Evolutionary conservation across 345 rosid species (phyloP).

Genomic region (Acer saccharum): DNA sequence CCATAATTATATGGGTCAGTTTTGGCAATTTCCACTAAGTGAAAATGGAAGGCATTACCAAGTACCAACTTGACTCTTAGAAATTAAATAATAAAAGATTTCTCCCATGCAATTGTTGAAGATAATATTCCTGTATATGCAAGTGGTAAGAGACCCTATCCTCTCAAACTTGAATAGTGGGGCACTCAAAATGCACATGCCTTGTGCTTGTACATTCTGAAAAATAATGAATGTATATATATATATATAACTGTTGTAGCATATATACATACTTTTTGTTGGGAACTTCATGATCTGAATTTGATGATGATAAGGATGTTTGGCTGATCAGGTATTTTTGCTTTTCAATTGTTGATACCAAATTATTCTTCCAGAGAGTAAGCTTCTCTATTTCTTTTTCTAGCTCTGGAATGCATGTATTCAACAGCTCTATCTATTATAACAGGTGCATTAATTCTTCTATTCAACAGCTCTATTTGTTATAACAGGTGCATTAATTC

Average conservation of each 20-base stretch:
- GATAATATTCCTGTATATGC: constrained; percentile 19
- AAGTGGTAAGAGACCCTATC: constrained; percentile 26
- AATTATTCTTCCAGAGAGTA: constrained; percentile 27
- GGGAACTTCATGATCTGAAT: not conserved
- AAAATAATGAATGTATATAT: too few relatives aligned
- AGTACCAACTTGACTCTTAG: too few relatives aligned
- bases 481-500: constrained; percentile 26
- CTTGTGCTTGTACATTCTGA: too few relatives aligned
- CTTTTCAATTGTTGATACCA: constrained; percentile 13
- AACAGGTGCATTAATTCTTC: constrained; percentile 24
- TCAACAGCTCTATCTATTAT: constrained; percentile 29
- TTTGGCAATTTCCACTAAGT: too few relatives aligned
- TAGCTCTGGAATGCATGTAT: constrained; percentile 35
- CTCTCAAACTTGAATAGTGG: constrained; percentile 23
- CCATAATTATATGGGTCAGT: too few relatives aligned
- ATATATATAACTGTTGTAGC: too few relatives aligned
- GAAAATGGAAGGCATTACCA: too few relatives aligned
- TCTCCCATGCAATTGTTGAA: too few relatives aligned
- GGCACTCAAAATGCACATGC: constrained; percentile 19
- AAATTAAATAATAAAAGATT: too few relatives aligned
- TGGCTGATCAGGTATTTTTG: not conserved
- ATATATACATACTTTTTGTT: constrained; percentile 21
- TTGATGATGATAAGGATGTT: not conserved
- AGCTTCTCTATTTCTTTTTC: constrained; percentile 33
- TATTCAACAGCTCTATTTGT: constrained; percentile 31